Percentiles rank a stretch among this genome's conserved stretches.
phyloP scores from a whole-genome alignment of 2,329 filamentous ascomycete genomes.

The Aspergillus proliferans region DNA sequence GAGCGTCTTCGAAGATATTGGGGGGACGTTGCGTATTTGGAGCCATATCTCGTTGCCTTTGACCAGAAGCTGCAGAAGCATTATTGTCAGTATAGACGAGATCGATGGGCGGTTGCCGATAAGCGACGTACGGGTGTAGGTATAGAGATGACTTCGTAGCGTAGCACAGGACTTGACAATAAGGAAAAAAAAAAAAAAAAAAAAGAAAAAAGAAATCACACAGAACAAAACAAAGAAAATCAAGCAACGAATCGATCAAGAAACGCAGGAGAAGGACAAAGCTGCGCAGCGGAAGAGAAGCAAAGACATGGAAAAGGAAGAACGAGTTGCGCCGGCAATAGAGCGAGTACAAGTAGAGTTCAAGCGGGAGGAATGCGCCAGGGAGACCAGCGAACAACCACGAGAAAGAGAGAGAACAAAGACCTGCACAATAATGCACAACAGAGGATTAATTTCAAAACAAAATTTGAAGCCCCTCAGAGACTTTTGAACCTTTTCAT shows the following conservation, averaged over 20 bases:
- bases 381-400: slow-evolving; percentile 10
- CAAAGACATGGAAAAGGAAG: slow-evolving; percentile 1
- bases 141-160: slow-evolving; percentile 1
- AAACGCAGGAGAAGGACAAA: slow-evolving; percentile 4
- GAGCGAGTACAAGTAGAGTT: neutral
- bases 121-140: slow-evolving; percentile 13
- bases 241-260: slow-evolving; percentile 4
- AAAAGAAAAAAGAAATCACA: neutral
- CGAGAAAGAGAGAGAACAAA: slow-evolving; percentile 7
- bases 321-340: neutral
- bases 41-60: slow-evolving; percentile 29
- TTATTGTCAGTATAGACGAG: slow-evolving; percentile 8
- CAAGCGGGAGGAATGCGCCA: neutral
- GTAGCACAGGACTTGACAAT: slow-evolving; percentile 1
- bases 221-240: slow-evolving; percentile 3
- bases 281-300: slow-evolving; percentile 1
- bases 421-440: slow-evolving; percentile 15
- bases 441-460: slow-evolving; percentile 4
- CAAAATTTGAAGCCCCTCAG: slow-evolving; percentile 23
- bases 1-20: slow-evolving; percentile 34
- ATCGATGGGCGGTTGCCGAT: slow-evolving; percentile 5
- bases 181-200: neutral
- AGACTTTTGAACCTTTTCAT: slow-evolving; percentile 10
- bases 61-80: slow-evolving; percentile 19
- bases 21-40: slow-evolving; percentile 20